Evolutionary conservation across 345 rosid genomes (phyloP), one percentile per base, ranked within the genome.

Genomic region (Pugionium cornutum): DNA sequence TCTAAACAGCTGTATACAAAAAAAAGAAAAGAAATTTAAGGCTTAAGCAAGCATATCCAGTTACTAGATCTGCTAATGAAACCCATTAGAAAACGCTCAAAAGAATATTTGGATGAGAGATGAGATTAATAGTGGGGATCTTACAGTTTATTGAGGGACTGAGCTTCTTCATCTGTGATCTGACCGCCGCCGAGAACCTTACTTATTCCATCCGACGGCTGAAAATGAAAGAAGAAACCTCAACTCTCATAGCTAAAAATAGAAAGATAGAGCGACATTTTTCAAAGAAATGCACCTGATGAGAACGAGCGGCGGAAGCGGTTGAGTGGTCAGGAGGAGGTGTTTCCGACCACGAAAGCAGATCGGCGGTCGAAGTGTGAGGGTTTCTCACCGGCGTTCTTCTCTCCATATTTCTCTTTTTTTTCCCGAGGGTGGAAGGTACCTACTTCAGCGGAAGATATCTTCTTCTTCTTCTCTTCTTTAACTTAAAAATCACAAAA

Each of bases 351-450:
- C 99, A 94, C 7, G 91, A 75, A 63, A 91, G 95, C 48, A 94
- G 86, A 84, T 91, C 97, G 77, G 92, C 84, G 49, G 96, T 94
- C 29, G 89, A 81, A 42, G 84, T 82, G 83, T 90, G 84, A 9
- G 99, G 78, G 67, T 90, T 94, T 80, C 92, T 83, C 60, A 87
- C 89, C 66, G 92, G 92, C 6, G 92, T 77, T 57, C 29, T 77
- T 76, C 84, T 86, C 83, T 89, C 96, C 97, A 92, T 62, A 3
- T 31, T 31, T n/a, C n/a, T n/a, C n/a, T n/a, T n/a, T n/a, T n/a
- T 18, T 18, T 18, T 18, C 18, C 18, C 18, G 18, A 18, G 18
- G 18, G 18, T 18, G 18, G 18, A 18, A 18, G 18, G 18, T 18
- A 18, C 18, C 18, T 18, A 18, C 18, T 18, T 18, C 18, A 18